phyloP scores from a whole-genome alignment of 331 rosid species.

The Prunus yedoensis region DNA sequence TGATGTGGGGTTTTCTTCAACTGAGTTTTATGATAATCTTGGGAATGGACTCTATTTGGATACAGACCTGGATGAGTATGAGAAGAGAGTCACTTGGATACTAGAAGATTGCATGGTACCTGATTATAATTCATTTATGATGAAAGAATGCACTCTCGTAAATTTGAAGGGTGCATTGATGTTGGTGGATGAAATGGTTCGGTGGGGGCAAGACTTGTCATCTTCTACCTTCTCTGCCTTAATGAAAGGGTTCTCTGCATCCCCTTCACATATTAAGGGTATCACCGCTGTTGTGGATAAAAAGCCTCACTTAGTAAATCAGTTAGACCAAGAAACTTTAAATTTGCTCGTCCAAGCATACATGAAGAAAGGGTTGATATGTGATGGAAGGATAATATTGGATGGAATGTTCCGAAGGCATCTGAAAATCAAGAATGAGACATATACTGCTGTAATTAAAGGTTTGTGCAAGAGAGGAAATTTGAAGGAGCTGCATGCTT shows the following conservation, averaged over 20 bases:
- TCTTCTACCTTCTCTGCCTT: conserved; percentile 44
- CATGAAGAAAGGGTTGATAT: conserved; percentile 56
- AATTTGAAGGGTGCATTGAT: conserved; percentile 47
- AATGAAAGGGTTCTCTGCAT: conserved; percentile 53
- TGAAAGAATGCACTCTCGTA: conserved; percentile 43
- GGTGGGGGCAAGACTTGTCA: conserved; percentile 81
- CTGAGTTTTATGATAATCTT: conserved; percentile 74
- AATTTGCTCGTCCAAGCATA: conserved; percentile 64
- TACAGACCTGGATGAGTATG: conserved; percentile 66
- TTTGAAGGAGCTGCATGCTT: conserved; percentile 47
- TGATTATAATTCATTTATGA: conserved; percentile 44
- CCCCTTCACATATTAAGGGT: conserved; percentile 41
- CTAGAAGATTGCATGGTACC: conserved; percentile 65
- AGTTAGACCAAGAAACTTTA: conserved; percentile 57
- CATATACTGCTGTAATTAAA: conserved; percentile 52
- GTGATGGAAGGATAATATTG: conserved; percentile 47
- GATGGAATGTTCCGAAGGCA: conserved; percentile 56
- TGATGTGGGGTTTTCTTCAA: conserved; percentile 43
- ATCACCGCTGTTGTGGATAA: conserved; percentile 43
- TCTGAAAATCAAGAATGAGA: conserved; percentile 46
- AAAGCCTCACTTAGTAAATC: conserved; percentile 42
- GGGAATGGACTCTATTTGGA: conserved; percentile 97
- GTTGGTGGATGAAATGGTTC: conserved; percentile 58
- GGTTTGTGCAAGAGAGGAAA: conserved; percentile 67
- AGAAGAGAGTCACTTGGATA: conserved; percentile 45